Evolutionary conservation across 2,329 filamentous ascomycete species (phyloP).

Genomic region (Claviceps lovelessii): DNA sequence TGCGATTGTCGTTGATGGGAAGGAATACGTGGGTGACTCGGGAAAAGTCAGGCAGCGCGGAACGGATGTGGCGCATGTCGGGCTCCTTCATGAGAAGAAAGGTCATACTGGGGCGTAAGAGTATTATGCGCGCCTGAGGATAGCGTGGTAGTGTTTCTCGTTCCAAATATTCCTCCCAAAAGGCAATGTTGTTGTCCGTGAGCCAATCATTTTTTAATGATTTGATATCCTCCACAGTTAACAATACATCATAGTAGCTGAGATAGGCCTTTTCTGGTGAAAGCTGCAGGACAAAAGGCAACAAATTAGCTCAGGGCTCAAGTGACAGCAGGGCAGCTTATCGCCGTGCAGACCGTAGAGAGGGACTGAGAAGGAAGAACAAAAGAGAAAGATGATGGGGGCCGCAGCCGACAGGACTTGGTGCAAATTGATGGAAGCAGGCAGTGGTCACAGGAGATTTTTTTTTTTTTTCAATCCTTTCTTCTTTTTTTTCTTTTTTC

Average conservation of each 20-base stretch:
- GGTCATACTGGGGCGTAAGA: conserved; percentile 84
- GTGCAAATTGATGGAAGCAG: neutral
- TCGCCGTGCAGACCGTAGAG: neutral
- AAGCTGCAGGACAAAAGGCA: conserved; percentile 28
- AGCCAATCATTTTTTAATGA: conserved; percentile 87
- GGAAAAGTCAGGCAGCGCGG: conserved; percentile 67
- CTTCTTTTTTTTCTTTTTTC: too few species aligned
- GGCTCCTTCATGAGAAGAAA: conserved; percentile 73
- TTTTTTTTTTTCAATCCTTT: too few species aligned
- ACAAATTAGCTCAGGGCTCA: neutral
- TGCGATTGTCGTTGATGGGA: conserved; percentile 79
- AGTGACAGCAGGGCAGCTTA: neutral
- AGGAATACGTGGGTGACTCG: conserved; percentile 85
- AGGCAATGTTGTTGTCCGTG: conserved; percentile 92
- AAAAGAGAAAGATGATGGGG: too few species aligned
- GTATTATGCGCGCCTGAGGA: conserved; percentile 71
- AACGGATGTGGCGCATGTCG: conserved; percentile 39
- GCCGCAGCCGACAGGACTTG: too few species aligned
- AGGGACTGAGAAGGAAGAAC: neutral
- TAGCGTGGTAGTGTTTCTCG: conserved; percentile 70
- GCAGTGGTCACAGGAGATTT: neutral
- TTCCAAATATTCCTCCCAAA: conserved; percentile 97
- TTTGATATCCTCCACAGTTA: conserved; percentile 80
- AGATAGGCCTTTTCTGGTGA: conserved; percentile 24
- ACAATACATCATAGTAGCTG: conserved; percentile 27